Evolutionary conservation across 2,329 filamentous ascomycete genomes (phyloP), one percentile per base, ranked within the genome.

Genomic region (Metarhizium humberi): DNA sequence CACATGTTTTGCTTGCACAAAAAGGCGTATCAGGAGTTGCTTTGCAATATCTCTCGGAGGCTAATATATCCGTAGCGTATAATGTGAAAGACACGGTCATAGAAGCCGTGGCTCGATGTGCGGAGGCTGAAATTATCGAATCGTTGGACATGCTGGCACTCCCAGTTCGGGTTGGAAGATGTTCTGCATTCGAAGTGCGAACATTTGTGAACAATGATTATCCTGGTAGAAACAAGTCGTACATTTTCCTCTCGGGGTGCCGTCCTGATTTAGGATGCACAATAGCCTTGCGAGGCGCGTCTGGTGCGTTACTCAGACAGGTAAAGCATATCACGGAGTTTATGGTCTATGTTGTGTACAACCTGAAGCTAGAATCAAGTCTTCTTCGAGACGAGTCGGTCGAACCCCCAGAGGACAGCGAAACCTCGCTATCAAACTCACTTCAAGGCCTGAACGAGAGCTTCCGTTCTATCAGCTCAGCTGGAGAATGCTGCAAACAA

Each of bases 311-410:
- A 0, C 78, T 99, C 18, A 77, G 84, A 1, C 88, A 85, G 62
- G 84, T 99, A 69, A 99, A 99, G 72, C 82, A 85, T 53, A 94
- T 99, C 61, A 94, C 92, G 11, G 94, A 99, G 67, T 97, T 99
- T 67, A 96, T 99, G 92, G 88, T 95, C 42, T 99, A 97, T 63
- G 95, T 99, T 20, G 92, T 97, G 13, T 99, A 99, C 72, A 99
- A 96, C 64, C 78, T 99, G 53, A 96, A 95, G 67, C 79, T 99
- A 14, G 94, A 99, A 71, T 96, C 94, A 1, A 96, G 89, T 62
- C 76, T 99, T 49, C 89, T 99, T 80, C 82, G 90, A 53, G 94
- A 99, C 68, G 92, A 95, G 64, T 95, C 90, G 62, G 87, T 95
- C 16, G 82, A 92, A 58, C 86, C 95, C 25, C 91, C 91, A 1